These are phyloP conservation scores for Mrakia gelida DNA, from an alignment of 768 basidiomycete genomes.

Conservation along the genomic window DNA sequence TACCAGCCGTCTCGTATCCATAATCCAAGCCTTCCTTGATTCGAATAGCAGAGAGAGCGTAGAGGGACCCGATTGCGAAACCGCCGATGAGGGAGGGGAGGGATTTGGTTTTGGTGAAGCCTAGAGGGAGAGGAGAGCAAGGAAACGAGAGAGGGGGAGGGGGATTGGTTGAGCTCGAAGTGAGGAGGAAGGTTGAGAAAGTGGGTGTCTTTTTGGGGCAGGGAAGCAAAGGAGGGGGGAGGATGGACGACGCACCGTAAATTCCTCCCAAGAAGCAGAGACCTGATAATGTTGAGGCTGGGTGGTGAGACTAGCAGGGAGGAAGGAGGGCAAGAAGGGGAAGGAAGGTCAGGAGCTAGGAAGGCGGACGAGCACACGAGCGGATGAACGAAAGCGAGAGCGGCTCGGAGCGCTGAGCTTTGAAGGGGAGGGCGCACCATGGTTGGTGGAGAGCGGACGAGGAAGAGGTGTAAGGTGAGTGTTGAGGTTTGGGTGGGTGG, in stretches of 20 bases:
- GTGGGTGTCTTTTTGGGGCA: background rate
- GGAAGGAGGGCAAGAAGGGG: background rate
- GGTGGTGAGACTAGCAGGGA: constrained; percentile 21
- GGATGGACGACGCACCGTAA: background rate
- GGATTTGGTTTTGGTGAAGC: constrained; percentile 34
- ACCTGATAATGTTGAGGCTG: constrained; percentile 22
- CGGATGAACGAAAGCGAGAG: background rate
- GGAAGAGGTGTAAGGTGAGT: too few species aligned
- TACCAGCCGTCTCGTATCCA: constrained; percentile 44
- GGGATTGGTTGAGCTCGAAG: background rate
- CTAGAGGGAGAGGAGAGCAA: background rate
- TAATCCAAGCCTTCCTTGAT: constrained; percentile 44
- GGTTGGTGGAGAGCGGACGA: too few species aligned
- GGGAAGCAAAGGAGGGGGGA: background rate
- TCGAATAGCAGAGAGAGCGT: constrained; percentile 41
- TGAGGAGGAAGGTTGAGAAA: background rate
- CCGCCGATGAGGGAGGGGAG: constrained; percentile 40
- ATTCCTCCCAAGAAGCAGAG: constrained; percentile 24
- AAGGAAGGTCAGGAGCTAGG: background rate
- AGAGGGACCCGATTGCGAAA: constrained; percentile 40
- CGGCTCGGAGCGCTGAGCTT: background rate
- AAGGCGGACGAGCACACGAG: background rate
- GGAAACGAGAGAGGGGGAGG: background rate
- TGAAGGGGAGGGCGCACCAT: too few species aligned
- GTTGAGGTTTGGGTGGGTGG: too few species aligned